Base-by-base conservation (phyloP, 495 filamentous ascomycete species). In the Tetracladium marchalianum region DNA sequence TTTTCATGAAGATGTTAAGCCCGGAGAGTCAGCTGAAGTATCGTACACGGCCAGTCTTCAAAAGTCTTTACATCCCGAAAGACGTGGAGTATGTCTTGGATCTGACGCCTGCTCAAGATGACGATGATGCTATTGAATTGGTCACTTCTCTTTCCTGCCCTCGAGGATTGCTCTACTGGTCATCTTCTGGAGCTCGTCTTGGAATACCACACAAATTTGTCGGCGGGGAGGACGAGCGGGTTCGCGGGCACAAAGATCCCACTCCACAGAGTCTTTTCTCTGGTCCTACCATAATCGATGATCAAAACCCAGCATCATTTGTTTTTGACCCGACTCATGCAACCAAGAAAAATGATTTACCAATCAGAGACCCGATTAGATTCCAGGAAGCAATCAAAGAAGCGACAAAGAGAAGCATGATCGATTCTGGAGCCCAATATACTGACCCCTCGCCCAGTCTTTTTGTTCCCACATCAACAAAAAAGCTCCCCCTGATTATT, bases 101-200 rank as follows among this genome's bases (percentile, higher is more conserved):
- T 49, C 55, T 77, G 15, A 75, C 72, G 7, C 73, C 73, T 11
- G 64, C 69, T 0, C 57, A 60, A 1, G 55, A 67, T 38, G 73
- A 70, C 1, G 73, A 78, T n/a, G 71, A 72, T 35, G 73, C 72
- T 1, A 58, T 73, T n/a, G 61, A 68, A n/a, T 51, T 68, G 27
- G 54, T 70, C 19, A 66, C 70, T 4, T 64, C 70, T 35, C 50
- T 77, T 0, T 73, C 65, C 11, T 78, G 75, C 49, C 65, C 73
- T 0, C 55, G 55, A 31, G 66, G 64, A 2, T 62, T 78, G 13
- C 57, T 63, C 13, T 56, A 57, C 5, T 78, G 73, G 73, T 62
- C 54, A 10, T 44, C 54, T 7, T 44, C 60, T 1, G 18, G 39
- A 16, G 11, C 40, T 0, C 46, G 55, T 4, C 72, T 62, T 62